These are phyloP conservation scores for Beauveria australis DNA, from an alignment of 2,329 filamentous ascomycete species.

Conservation along the genomic window DNA sequence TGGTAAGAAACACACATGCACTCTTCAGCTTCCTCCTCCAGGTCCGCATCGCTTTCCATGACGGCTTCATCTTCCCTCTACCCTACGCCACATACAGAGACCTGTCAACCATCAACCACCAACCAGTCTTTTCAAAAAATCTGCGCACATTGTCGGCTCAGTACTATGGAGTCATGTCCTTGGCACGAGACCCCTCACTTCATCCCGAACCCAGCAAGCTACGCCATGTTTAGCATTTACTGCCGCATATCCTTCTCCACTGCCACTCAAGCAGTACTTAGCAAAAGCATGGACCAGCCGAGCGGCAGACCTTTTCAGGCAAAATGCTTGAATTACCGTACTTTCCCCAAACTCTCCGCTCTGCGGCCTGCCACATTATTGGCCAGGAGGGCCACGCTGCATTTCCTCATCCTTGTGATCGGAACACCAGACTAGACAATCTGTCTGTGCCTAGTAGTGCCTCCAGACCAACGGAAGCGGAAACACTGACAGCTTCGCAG, in stretches of 20 bases:
- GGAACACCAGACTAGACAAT: neutral
- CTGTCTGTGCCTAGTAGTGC: neutral
- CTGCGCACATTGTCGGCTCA: conserved; percentile 4
- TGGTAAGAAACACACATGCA: neutral
- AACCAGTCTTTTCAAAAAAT: neutral
- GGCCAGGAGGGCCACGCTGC: neutral
- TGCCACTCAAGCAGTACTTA: too few species aligned
- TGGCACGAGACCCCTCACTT: conserved; percentile 5
- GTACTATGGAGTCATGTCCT: neutral
- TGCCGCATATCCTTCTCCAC: neutral
- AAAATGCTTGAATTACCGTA: neutral
- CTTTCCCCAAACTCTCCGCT: neutral
- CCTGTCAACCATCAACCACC: too few species aligned
- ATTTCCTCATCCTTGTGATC: neutral
- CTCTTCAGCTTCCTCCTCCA: neutral
- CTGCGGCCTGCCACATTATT: neutral
- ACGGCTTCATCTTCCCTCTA: neutral
- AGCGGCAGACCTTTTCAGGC: neutral
- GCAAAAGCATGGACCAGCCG: neutral
- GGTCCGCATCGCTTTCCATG: too few species aligned
- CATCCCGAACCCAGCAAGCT: neutral
- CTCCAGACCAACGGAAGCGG: neutral
- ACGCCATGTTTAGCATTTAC: neutral
- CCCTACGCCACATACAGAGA: too few species aligned
- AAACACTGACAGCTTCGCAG: neutral